Percentiles rank a stretch among this genome's conserved stretches.
phyloP scores from a whole-genome alignment of 768 basidiomycete genomes.

The Leccinum longicurvipes region DNA sequence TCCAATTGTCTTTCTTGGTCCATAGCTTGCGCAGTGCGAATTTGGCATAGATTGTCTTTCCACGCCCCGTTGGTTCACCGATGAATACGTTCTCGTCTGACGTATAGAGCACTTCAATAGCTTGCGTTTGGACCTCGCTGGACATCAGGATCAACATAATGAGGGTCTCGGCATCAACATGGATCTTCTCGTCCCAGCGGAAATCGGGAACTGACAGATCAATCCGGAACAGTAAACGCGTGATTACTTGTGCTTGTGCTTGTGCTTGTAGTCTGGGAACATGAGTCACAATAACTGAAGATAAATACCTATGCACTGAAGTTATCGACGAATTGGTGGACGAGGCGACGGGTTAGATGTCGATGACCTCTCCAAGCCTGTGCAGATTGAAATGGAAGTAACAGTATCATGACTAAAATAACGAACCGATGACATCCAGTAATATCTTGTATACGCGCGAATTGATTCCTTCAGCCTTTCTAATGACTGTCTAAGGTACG shows the following conservation, averaged over 20 bases:
- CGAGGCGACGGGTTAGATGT: constrained; percentile 86
- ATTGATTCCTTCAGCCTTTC: constrained; percentile 98
- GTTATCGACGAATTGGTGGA: constrained; percentile 92
- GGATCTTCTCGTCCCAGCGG: too few species aligned
- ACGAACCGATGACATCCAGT: neutral
- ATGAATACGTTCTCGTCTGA: constrained; percentile 94
- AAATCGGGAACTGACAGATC: constrained; percentile 97
- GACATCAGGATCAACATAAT: constrained; percentile 85
- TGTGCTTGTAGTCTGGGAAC: constrained; percentile 77
- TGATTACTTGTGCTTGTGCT: constrained; percentile 96
- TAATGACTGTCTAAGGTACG: too few species aligned
- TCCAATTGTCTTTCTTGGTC: constrained; percentile 76
- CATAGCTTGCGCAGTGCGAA: constrained; percentile 91
- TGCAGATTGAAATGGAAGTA: constrained; percentile 91
- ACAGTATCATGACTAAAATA: constrained; percentile 81
- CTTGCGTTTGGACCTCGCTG: constrained; percentile 99
- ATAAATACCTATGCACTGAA: constrained; percentile 70
- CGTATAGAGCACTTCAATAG: constrained; percentile 96
- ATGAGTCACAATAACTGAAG: neutral
- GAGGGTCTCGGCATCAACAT: constrained; percentile 86
- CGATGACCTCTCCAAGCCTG: constrained; percentile 93
- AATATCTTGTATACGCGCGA: constrained; percentile 48
- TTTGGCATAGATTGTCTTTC: constrained; percentile 97
- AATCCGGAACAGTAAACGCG: constrained; percentile 85
- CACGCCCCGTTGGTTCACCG: constrained; percentile 96